Base-by-base conservation (phyloP, 441 rosid genomes). In the Dalechampia spathulata region DNA sequence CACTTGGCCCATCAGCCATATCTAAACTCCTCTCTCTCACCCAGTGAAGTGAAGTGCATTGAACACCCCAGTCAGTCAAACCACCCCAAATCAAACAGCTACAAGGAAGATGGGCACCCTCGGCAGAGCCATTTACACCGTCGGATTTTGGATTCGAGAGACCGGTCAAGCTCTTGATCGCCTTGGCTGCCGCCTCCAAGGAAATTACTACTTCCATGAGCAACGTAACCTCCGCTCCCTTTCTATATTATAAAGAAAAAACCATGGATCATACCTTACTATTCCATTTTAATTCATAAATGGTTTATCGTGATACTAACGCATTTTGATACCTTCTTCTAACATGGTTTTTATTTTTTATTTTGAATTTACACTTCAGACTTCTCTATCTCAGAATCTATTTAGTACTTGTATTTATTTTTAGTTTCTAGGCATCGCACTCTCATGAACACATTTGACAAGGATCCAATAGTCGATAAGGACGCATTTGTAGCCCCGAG, bases 111-210 rank as follows among this genome's bases (percentile, higher is more conserved):
- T 91, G 98, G 96, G 91, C 64, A 84, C 91, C 45, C 69, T 91
- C 39, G 93, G 96, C 5, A 68, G 75, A 75, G 96, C 93, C 47
- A 68, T 86, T 40, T 86, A 88, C 85, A 70, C 85, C 60, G 85
- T 88, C 28, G 95, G 95, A 38, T 86, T 91, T 67, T 91, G 96
- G 96, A 80, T 91, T 77, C 89, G 98, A 49, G 96, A 86, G 76
- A 83, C 89, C 7, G 99, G 97, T 28, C 95, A 93, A 51, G 96
- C 99, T 34, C 77, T 89, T 45, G 92, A 89, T 80, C 96, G 88
- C 45, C 94, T 92, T 52, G 96, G 97, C 49, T 83, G 87, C 72
- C 96, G 92, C 64, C 92, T 86, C 65, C 96, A 86, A 72, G 95
- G 97, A 76, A 86, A 66, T 59, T 58, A 76, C 75, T 78, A 62